phyloP scores from a whole-genome alignment of 805 yeast species.

The Grigorovia jiainica region DNA sequence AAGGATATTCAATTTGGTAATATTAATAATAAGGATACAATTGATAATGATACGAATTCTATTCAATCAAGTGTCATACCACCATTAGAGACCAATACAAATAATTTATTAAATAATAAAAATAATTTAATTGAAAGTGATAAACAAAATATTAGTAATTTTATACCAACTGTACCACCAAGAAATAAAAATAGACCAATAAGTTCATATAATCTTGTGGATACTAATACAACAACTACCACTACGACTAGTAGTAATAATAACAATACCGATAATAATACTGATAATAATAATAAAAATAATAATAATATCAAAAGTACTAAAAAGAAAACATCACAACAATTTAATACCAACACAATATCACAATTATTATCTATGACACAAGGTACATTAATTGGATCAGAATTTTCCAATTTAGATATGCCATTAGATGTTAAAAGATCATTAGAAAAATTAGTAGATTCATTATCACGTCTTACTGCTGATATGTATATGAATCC shows the following conservation, averaged over 20 bases:
- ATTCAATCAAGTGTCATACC: constrained; percentile 22
- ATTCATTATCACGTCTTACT: constrained; percentile 73
- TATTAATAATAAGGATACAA: background rate
- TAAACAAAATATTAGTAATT: constrained; percentile 14
- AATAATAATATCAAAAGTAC: constrained; percentile 5
- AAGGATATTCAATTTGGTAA: background rate
- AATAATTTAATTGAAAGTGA: constrained; percentile 11
- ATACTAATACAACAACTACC: too few relatives aligned
- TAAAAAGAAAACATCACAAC: background rate
- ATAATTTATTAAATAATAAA: too few relatives aligned
- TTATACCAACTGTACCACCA: constrained; percentile 27
- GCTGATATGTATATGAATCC: constrained; percentile 88
- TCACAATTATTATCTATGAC: constrained; percentile 32
- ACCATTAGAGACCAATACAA: constrained; percentile 20
- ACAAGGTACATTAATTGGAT: constrained; percentile 34
- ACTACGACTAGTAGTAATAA: constrained; percentile 19
- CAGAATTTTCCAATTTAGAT: constrained; percentile 64
- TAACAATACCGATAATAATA: constrained; percentile 1
- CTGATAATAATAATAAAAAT: background rate
- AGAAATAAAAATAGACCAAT: constrained; percentile 26
- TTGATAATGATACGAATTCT: constrained; percentile 11
- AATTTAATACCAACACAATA: constrained; percentile 27
- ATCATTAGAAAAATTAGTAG: constrained; percentile 76
- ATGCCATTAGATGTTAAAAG: constrained; percentile 69
- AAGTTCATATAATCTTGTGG: too few relatives aligned